Evolutionary conservation across 306 rosid species (phyloP).

Genomic region (Trichosanthes cucumerina): DNA sequence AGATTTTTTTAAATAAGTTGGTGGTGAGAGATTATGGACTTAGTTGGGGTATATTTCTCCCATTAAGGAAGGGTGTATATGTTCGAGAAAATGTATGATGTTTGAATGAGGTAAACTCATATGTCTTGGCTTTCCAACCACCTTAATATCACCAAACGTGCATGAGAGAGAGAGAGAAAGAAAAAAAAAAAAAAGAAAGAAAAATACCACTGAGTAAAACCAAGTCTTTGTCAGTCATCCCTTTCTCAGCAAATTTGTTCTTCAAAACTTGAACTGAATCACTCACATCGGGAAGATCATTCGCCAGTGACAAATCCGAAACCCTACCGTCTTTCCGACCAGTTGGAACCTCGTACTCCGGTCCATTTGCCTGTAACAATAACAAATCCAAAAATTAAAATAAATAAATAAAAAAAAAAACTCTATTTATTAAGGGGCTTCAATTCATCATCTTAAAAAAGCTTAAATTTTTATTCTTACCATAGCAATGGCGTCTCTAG

Average conservation of each 20-base stretch:
- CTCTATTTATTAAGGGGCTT: too few species aligned
- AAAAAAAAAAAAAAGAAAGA: slow-evolving; percentile 1
- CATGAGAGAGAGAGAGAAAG: slow-evolving; percentile 37
- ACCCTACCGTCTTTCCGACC: slow-evolving; percentile 76
- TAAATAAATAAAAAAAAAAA: background rate
- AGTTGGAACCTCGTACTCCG: slow-evolving; percentile 51
- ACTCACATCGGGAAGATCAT: slow-evolving; percentile 64
- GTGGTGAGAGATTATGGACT: too few species aligned
- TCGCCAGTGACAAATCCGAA: slow-evolving; percentile 42
- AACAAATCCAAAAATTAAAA: too few species aligned
- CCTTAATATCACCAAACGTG: slow-evolving; percentile 33
- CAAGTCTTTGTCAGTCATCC: slow-evolving; percentile 64
- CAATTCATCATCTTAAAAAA: too few species aligned
- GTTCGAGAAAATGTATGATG: background rate
- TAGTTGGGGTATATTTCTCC: too few species aligned
- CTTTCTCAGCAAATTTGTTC: slow-evolving; percentile 42
- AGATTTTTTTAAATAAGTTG: too few species aligned
- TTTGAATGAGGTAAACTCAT: background rate
- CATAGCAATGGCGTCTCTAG: slow-evolving; percentile 68
- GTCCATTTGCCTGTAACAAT: slow-evolving; percentile 46
- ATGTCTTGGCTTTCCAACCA: slow-evolving; percentile 33
- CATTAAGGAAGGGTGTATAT: too few species aligned
- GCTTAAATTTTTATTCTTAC: slow-evolving; percentile 14
- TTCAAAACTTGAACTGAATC: slow-evolving; percentile 56
- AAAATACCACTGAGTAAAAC: slow-evolving; percentile 62